Base-by-base conservation (phyloP, 192 early-diverging fungal species). In the Coemansia sp. region DNA sequence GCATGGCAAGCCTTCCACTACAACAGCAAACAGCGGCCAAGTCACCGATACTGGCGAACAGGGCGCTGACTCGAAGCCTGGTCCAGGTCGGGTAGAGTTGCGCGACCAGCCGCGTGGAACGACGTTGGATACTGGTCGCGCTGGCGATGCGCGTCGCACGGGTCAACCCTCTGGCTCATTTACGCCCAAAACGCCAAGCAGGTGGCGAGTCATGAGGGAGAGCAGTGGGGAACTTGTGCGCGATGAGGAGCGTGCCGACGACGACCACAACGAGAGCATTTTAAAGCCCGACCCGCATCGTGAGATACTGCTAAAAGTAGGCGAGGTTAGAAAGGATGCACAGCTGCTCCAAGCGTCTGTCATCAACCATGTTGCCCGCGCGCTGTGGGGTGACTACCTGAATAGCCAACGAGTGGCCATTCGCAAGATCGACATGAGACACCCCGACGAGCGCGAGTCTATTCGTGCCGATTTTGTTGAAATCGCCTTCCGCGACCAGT, bases 401-500 rank as follows among this genome's bases (percentile, higher is more conserved):
- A 53, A 63, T 5, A 85, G 66, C 64, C 73, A 76, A 42, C 67
- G 70, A 4, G 83, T 78, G 53, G 48, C 61, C 7, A 69, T 81
- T 22, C 78, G 78, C 75, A 81, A 94, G 87, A 82, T 93, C 46
- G 91, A 94, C 46, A 64, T 68, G 34, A 39, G 9, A n/a, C 64
- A 61, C 48, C 13, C 4, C 7, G 58, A 56, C 0, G 76, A 82
- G 65, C 80, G 84, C 58, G 84, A 84, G 27, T 61, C 73, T 8
- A 88, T 94, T 15, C 80, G 88, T 5, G 89, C 93, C 4, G 89
- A 91, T 53, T 91, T 92, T 78, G 79, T 99, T 15, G 97, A 97
- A 67, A 77, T 99, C 20, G 75, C 86, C 5, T 94, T 99, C 63
- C 86, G 89, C 32, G 93, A 97, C 68, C 95, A 98, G 67, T 97